Evolutionary conservation across 2,329 filamentous ascomycete genomes (phyloP).

Genomic region (Penicillium expansum): DNA sequence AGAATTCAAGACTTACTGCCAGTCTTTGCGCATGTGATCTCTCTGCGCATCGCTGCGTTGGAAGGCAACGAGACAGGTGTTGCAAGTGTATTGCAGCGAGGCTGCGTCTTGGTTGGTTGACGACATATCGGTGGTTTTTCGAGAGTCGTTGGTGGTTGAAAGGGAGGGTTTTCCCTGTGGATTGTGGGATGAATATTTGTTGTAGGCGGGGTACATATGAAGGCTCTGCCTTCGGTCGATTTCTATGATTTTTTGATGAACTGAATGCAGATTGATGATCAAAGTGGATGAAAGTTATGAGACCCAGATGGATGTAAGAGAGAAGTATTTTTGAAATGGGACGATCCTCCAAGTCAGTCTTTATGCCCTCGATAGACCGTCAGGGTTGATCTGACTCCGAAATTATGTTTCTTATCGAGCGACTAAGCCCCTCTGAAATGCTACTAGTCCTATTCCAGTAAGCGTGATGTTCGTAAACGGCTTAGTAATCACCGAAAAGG

Average conservation of each 20-base stretch:
- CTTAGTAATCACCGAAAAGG: not conserved
- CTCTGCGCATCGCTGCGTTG: slow-evolving; percentile 90
- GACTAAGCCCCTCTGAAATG: not conserved
- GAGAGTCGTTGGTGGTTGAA: slow-evolving; percentile 2
- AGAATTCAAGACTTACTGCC: slow-evolving; percentile 69
- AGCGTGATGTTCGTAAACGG: not conserved
- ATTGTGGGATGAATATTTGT: slow-evolving; percentile 31
- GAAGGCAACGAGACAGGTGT: slow-evolving; percentile 96
- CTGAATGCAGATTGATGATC: not conserved
- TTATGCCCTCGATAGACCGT: not conserved
- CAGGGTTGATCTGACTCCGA: not conserved
- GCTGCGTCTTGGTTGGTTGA: slow-evolving; percentile 28
- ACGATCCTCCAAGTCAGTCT: not conserved
- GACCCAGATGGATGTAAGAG: not conserved
- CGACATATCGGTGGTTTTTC: slow-evolving; percentile 19
- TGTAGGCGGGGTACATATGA: slow-evolving; percentile 24
- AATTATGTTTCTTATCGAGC: slow-evolving; percentile 12
- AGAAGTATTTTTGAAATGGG: not conserved
- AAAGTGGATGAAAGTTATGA: not conserved
- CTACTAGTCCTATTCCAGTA: not conserved
- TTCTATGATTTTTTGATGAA: not conserved
- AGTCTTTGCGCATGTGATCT: slow-evolving; percentile 96
- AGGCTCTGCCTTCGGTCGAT: slow-evolving; percentile 13
- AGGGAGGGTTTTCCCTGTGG: slow-evolving; percentile 8
- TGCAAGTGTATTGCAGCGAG: slow-evolving; percentile 89